Base-by-base conservation (phyloP, 257 asterid species). In the Solanum medicagineum region DNA sequence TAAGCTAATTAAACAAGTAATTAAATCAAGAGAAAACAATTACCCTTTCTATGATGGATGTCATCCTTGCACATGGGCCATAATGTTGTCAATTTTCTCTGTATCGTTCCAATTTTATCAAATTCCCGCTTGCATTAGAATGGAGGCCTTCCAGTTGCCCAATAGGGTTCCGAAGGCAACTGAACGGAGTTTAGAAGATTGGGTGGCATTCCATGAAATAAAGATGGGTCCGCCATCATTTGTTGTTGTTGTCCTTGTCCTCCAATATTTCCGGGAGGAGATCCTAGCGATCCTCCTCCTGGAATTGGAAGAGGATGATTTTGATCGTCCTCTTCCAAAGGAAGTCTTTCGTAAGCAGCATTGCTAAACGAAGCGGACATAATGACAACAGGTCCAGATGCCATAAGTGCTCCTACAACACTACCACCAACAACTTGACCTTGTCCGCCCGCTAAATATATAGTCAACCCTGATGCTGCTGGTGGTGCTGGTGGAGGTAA, bases 361-460 rank as follows among this genome's bases (percentile, higher is more conserved):
- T 95, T 95, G 84, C 98, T 94, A 63, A 95, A 95, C 0, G 99
- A 95, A 1, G 99, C 98, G 0, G 98, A 97, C 99, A 95, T 95
- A 42, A 95, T 86, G 3, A 95, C 92, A 8, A 95, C 98, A 0
- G 99, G 98, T 5, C 99, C 98, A 0, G 97, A 88, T 0, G 99
- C 99, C 36, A 94, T 68, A 65, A 95, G 94, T 85, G 91, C 93
- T 63, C 99, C 99, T 9, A 92, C 99, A 54, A 94, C 97, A 75
- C 96, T 89, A 10, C 99, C 99, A 2, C 99, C 99, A 8, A 95
- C 95, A 74, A 95, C 99, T 85, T 95, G 99, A 2, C 99, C 99
- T 90, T 95, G 99, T 11, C 98, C 97, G 29, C 98, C 99, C 2
- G 99, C 93, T 42, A 95, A 70, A 51, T 95, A 95, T 15, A 95